phyloP scores from a whole-genome alignment of 139 green algal species.

The Chlamydomonas sphaeroides region DNA sequence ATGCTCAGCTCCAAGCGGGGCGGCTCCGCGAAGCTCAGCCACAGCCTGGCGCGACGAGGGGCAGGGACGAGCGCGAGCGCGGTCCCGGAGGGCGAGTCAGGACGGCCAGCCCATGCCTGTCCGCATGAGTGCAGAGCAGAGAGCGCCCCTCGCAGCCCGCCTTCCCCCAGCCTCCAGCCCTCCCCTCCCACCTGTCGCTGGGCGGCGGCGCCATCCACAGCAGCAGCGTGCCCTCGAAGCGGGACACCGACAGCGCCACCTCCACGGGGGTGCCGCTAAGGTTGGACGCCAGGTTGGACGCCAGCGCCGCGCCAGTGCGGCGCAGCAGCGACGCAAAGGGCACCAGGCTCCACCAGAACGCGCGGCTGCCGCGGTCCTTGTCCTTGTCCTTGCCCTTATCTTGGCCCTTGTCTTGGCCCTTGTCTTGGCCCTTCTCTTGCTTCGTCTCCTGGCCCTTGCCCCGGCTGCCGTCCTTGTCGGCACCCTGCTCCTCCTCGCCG shows the following conservation, averaged over 20 bases:
- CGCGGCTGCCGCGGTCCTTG: neutral
- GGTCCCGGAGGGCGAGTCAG: neutral
- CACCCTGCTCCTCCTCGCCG: too few relatives aligned
- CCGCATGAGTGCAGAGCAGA: too few relatives aligned
- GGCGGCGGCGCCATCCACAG: slow-evolving; percentile 42
- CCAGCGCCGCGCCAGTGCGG: slow-evolving; percentile 15
- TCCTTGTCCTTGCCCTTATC: too few relatives aligned
- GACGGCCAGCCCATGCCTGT: too few relatives aligned
- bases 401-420: too few relatives aligned
- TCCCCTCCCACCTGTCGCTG: slow-evolving; percentile 37
- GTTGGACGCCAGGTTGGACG: slow-evolving; percentile 4
- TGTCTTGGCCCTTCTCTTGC: too few relatives aligned
- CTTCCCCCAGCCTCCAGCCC: too few relatives aligned
- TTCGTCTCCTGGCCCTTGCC: too few relatives aligned
- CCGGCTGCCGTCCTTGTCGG: too few relatives aligned
- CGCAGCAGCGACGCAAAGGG: slow-evolving; percentile 11
- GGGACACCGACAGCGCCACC: slow-evolving; percentile 10
- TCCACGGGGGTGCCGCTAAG: slow-evolving; percentile 31
- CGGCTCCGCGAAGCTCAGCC: slow-evolving; percentile 40
- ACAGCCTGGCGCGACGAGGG: slow-evolving; percentile 19
- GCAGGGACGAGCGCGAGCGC: neutral
- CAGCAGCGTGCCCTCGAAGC: slow-evolving; percentile 41
- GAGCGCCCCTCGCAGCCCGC: too few relatives aligned
- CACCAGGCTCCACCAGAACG: slow-evolving; percentile 24
- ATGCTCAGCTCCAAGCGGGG: slow-evolving; percentile 35